A percentile compares a stretch with the other conserved stretches of the same genome.
These are phyloP conservation scores for Acanthamoeba lugdunensis DNA, from an alignment of 208 protist genomes.

Conservation along the genomic window DNA sequence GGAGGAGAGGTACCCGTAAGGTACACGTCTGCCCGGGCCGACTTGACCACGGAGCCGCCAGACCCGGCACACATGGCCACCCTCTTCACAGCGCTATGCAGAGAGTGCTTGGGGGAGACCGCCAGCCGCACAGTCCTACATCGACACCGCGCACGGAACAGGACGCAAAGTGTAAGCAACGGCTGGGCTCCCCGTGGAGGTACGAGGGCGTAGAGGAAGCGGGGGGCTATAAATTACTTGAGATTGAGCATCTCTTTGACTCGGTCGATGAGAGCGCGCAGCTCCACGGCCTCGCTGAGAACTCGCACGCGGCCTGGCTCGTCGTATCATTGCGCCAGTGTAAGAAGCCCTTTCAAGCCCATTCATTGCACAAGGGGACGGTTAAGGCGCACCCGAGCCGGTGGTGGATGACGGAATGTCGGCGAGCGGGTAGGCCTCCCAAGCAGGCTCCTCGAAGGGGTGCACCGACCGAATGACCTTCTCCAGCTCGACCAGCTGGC, in stretches of 20 bases:
- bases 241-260: conserved; percentile 74
- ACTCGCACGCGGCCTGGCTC: conserved; percentile 3
- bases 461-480: conserved; percentile 45
- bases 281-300: background rate
- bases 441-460: conserved; percentile 31
- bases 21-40: conserved; percentile 74
- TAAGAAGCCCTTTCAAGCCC: background rate
- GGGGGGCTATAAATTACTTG: background rate
- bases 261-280: conserved; percentile 62
- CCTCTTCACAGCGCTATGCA: conserved; percentile 54
- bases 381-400: background rate
- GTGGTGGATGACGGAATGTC: conserved; percentile 7
- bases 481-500: conserved; percentile 1
- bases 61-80: conserved; percentile 78
- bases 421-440: conserved; percentile 29
- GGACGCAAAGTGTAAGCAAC: too few species aligned
- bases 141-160: too few species aligned
- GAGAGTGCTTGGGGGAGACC: background rate
- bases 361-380: background rate
- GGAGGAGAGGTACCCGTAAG: conserved; percentile 26
- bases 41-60: conserved; percentile 71
- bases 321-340: background rate
- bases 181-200: background rate
- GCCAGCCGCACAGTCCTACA: background rate
- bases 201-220: background rate